Evolutionary conservation across 495 filamentous ascomycete genomes (phyloP), one percentile per base, ranked within the genome.

Genomic region (Chaetomium fimeti): DNA sequence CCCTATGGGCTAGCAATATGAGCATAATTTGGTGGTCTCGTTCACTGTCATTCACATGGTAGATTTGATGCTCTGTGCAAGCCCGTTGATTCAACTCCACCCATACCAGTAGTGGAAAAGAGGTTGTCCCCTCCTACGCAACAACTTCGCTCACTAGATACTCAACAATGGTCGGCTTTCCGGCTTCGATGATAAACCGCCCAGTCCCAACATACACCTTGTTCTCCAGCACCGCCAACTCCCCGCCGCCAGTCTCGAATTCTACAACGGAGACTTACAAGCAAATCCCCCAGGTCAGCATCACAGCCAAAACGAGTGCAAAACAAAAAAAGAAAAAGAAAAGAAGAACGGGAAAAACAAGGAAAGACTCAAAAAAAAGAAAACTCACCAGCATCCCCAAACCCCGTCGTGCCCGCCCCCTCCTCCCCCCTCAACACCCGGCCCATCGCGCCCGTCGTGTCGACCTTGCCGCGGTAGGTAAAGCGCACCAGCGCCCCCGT

Each of bases 71-170:
- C 1, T 11, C 22, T 49, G 13, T 13, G 2, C 40, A 6, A 2
- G 45, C 1, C 5, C 16, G 18, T 24, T 8, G 8, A 49, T 24
- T 24, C 5, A 49, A 24, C 18, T 6, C 43, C 15, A n/a, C 4
- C 43, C 1, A 18, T 5, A 47, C 5, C 12, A 18, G n/a, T 47
- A n/a, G n/a, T 47, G 11, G n/a, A 5, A 18, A 9, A 18, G 2
- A 15, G 16, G 16, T n/a, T 47, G 1, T 43, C 13, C 15, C 56
- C 16, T 18, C 18, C 58, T 63, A 75, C 3, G 47, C 63, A 22
- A 68, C 61, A 42, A 85, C 82, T 75, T 85, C 81, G 65, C 83
- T 82, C 67, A 88, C 77, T 69, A 82, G 80, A 69, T 87, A 87
- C 76, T 87, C 84, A 22, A 87, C 84, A 42, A 80, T 72, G 5